These are phyloP conservation scores for Cardiospermum halicacabum DNA, from an alignment of 345 rosid species.

Conservation along the genomic window DNA sequence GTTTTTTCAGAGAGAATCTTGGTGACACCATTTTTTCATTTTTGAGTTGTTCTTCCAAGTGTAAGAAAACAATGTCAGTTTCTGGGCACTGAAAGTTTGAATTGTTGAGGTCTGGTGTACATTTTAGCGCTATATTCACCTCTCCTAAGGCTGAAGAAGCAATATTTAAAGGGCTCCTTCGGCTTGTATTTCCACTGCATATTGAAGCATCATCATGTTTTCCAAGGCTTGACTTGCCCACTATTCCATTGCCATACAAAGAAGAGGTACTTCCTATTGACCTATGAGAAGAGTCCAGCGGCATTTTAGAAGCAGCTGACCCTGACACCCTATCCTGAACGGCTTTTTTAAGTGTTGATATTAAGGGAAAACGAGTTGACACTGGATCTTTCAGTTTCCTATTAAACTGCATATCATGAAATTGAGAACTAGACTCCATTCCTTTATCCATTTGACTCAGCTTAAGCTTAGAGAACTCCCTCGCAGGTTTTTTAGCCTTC, in stretches of 20 bases:
- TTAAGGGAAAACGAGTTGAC: neutral
- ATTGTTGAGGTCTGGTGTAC: neutral
- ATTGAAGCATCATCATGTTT: neutral
- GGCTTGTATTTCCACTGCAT: slow-evolving; percentile 2
- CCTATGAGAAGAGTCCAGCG: neutral
- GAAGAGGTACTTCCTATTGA: neutral
- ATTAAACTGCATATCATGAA: neutral
- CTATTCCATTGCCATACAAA: slow-evolving; percentile 7
- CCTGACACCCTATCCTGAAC: slow-evolving; percentile 10
- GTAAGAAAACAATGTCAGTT: slow-evolving; percentile 19
- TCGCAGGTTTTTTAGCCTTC: neutral
- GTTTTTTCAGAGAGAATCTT: slow-evolving; percentile 19
- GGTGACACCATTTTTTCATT: slow-evolving; percentile 8
- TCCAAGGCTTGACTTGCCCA: slow-evolving; percentile 5
- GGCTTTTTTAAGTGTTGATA: slow-evolving; percentile 4
- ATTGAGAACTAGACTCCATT: neutral
- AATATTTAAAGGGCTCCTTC: slow-evolving; percentile 11
- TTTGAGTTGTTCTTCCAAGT: slow-evolving; percentile 20
- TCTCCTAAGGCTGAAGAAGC: slow-evolving; percentile 24
- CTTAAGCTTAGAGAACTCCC: slow-evolving; percentile 11
- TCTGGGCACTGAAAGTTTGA: slow-evolving; percentile 16
- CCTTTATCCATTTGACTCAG: neutral
- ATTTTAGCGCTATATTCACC: slow-evolving; percentile 23
- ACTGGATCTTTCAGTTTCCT: slow-evolving; percentile 7
- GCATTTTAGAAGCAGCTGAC: neutral